Evolutionary conservation across 768 basidiomycete species (phyloP), one percentile per base, ranked within the genome.

Genomic region (Rhizopogon vulgaris): DNA sequence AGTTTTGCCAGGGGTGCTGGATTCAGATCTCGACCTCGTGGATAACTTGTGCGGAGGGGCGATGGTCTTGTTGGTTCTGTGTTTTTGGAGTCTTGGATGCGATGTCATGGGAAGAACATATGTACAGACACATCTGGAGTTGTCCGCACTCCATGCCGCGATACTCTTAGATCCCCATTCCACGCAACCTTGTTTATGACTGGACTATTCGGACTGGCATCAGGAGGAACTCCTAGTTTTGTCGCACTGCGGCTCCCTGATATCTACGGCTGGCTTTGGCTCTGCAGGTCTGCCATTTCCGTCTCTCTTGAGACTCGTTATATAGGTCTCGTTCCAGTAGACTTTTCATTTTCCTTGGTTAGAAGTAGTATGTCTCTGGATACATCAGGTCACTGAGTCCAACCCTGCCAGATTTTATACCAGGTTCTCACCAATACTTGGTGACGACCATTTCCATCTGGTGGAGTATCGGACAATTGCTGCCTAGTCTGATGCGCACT

Each of bases 381-480:
- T 28, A 11, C 17, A 39, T 24, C 8, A 10, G 5, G 4, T 3
- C 46, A 43, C 42, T 39, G 3, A 38, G 18, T 60, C 55, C 37
- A 10, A 53, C 61, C n/a, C 50, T 37, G n/a, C 42, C 61, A 73
- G 83, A 80, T 58, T 74, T 78, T 38, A 55, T 79, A 4, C 80
- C 79, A 4, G 72, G 71, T 22, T 72, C 73, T 8, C 78, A 82
- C 54, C 82, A 84, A 54, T 83, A 79, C 55, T 69, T 83, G 34
- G 63, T 84, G 40, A 82, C 81, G 1, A 60, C 82, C 43, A 64
- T 84, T 22, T 78, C 78, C 0, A 73, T 82, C 14, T 83, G 77
- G 77, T 84, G 80, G 80, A 75, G 73, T 14, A 59, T 82, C 24
- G 83, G 81, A 4, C 78, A 80, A 59, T 69, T 83, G 6, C 51